A percentile compares a stretch with the other conserved stretches of the same genome.
These are phyloP conservation scores for Pythium volutum DNA, from an alignment of 352 stramenopile genomes.

Conservation along the genomic window DNA sequence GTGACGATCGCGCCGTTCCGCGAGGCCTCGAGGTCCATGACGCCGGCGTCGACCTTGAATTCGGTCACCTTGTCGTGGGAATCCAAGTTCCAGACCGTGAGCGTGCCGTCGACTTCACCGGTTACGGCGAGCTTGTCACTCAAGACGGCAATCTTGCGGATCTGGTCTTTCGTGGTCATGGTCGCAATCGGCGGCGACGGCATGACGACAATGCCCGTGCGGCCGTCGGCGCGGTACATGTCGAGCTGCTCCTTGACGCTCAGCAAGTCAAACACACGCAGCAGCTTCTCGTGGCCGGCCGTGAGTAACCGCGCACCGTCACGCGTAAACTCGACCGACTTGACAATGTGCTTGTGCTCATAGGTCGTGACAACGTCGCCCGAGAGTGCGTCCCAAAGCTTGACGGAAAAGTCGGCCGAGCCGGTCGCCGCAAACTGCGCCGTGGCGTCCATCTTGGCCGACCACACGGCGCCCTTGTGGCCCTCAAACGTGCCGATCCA, in stretches of 20 bases:
- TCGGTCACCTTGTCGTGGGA: conserved; percentile 34
- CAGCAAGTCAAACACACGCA: conserved; percentile 90
- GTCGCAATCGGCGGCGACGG: conserved; percentile 43
- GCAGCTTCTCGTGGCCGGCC: conserved; percentile 92
- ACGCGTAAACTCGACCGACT: conserved; percentile 91
- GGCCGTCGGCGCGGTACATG: conserved; percentile 50
- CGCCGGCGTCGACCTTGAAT: conserved; percentile 64
- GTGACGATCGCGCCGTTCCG: conserved; percentile 76
- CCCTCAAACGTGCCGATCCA: conserved; percentile 98
- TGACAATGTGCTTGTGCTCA: conserved; percentile 97
- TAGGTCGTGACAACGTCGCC: conserved; percentile 92
- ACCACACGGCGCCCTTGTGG: conserved; percentile 95
- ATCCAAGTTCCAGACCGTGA: conserved; percentile 73
- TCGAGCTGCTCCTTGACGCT: conserved; percentile 60
- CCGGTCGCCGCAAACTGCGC: conserved; percentile 87
- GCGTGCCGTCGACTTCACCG: conserved; percentile 69
- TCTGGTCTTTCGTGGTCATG: conserved; percentile 63
- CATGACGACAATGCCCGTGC: conserved; percentile 60
- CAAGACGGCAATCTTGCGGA: conserved; percentile 78
- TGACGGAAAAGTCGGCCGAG: conserved; percentile 94
- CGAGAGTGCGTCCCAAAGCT: conserved; percentile 97
- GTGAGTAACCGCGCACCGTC: conserved; percentile 88
- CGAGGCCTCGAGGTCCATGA: conserved; percentile 86
- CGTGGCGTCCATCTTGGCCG: conserved; percentile 84
- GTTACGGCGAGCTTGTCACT: conserved; percentile 49